Conservation (phyloP, 1,284 basidiomycete species). For the Malassezia restricta region DNA sequence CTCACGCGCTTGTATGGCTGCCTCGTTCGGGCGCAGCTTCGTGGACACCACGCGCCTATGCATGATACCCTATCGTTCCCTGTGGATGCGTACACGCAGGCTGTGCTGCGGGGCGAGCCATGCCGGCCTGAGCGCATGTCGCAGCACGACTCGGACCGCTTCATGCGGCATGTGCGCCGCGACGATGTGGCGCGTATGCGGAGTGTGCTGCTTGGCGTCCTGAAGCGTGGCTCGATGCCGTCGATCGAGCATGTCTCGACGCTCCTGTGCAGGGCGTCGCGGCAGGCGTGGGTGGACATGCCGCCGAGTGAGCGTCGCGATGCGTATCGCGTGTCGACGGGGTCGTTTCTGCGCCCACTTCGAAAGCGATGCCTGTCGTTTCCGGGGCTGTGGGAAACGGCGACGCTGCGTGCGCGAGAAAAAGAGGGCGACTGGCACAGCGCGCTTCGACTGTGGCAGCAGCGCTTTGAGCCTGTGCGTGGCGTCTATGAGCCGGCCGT, state of each 20-base stretch:
- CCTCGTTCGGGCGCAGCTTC: neutral
- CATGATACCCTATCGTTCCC: slow-evolving; percentile 3
- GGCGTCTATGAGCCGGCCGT: neutral
- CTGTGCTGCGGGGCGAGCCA: neutral
- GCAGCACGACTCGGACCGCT: slow-evolving; percentile 1
- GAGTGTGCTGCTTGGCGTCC: neutral
- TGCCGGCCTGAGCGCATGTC: neutral
- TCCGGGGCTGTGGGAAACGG: slow-evolving; percentile 10
- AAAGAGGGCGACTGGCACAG: slow-evolving; percentile 7
- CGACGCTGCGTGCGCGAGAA: slow-evolving; percentile 10
- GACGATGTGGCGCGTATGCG: slow-evolving; percentile 5
- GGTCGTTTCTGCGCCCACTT: slow-evolving; percentile 9
- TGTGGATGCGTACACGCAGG: neutral
- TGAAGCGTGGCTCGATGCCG: neutral
- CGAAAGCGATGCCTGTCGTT: neutral
- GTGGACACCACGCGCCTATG: neutral
- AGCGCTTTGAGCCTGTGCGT: slow-evolving; percentile 6
- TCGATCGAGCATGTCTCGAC: slow-evolving; percentile 2
- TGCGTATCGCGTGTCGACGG: slow-evolving; percentile 1
- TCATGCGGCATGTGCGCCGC: neutral
- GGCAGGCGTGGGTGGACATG: neutral
- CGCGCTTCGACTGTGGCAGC: slow-evolving; percentile 10
- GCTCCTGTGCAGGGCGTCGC: slow-evolving; percentile 5
- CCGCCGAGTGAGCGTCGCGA: neutral
- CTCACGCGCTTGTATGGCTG: neutral